phyloP scores from a whole-genome alignment of 805 yeast species.

The Yarrowia sp. region DNA sequence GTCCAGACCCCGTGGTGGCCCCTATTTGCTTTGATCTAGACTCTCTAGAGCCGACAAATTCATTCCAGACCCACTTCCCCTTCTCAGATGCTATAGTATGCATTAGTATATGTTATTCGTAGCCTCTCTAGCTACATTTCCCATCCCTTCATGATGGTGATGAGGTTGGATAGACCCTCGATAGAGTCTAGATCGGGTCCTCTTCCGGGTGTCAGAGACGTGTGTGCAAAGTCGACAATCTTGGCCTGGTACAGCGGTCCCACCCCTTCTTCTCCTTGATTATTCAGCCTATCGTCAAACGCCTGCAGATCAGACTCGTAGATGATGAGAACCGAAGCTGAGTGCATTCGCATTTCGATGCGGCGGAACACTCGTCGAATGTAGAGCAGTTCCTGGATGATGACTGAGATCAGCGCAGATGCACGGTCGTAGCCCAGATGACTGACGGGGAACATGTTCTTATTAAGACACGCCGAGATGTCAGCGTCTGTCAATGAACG shows the following conservation, averaged over 20 bases:
- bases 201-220: slow-evolving; percentile 64
- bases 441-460: slow-evolving; percentile 34
- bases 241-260: slow-evolving; percentile 64
- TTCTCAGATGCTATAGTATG: not conserved
- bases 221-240: slow-evolving; percentile 91
- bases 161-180: slow-evolving; percentile 70
- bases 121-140: slow-evolving; percentile 1
- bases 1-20: no score
- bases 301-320: slow-evolving; percentile 69
- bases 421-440: slow-evolving; percentile 43
- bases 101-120: not conserved
- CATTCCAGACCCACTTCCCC: not conserved
- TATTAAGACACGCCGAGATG: slow-evolving; percentile 17
- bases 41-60: no score
- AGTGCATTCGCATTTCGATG: slow-evolving; percentile 68
- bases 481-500: slow-evolving; percentile 54
- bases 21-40: no score
- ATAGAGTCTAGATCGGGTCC: slow-evolving; percentile 77
- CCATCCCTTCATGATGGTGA: slow-evolving; percentile 45
- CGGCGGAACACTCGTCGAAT: slow-evolving; percentile 69
- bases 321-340: slow-evolving; percentile 75
- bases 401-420: slow-evolving; percentile 55
- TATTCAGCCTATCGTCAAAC: slow-evolving; percentile 56
- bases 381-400: slow-evolving; percentile 66
- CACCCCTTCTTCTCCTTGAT: slow-evolving; percentile 43